Base-by-base conservation (phyloP, 2,329 filamentous ascomycete species). In the Colletotrichum eleusines region DNA sequence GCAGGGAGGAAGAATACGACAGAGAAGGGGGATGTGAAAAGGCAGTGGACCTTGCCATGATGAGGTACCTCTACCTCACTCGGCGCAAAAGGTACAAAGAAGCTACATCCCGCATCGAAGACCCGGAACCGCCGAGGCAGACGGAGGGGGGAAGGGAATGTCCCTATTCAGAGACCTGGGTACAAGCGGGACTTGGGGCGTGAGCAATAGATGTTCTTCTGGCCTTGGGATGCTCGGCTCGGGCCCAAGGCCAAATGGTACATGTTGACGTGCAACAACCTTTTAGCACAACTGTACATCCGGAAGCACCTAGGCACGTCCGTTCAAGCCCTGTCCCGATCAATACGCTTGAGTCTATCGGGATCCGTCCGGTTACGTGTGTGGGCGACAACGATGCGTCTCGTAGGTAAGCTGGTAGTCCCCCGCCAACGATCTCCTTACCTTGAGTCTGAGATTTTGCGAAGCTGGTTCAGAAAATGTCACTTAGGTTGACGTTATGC, bases 181-280 rank as follows among this genome's bases (percentile, higher is more conserved):
- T 33, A 50, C 33, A 40, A 48, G 63, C 62, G 63, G 67, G 55
- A 66, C 55, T 48, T 40, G 40, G 67, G 48, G 58, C 28, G 26
- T 54, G 40, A 42, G 54, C 31, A 60, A 28, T 42, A 26, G 44
- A 55, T 40, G 62, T 66, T 66, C 62, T 55, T 69, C 67, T 55
- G 54, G 67, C 67, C 46, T 70, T 33, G 50, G 55, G 33, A 54
- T 58, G 40, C 54, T 42, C 38, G n/a, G n/a, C 26, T 46, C 18
- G 53, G 50, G 33, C 55, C 42, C 33, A 51, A 50, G 55, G 63
- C 57, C 42, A 23, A 20, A 46, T 18, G n/a, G 42, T 53, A 67
- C 50, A 70, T 62, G 50, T 50, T 67, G 63, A 51, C 50, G 50
- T 66, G 63, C 63, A 67, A 51, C 40, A 66, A 70, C 60, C 50